phyloP scores from a whole-genome alignment of 176 grass and related monocot species.

The Alloteropsis semialata region DNA sequence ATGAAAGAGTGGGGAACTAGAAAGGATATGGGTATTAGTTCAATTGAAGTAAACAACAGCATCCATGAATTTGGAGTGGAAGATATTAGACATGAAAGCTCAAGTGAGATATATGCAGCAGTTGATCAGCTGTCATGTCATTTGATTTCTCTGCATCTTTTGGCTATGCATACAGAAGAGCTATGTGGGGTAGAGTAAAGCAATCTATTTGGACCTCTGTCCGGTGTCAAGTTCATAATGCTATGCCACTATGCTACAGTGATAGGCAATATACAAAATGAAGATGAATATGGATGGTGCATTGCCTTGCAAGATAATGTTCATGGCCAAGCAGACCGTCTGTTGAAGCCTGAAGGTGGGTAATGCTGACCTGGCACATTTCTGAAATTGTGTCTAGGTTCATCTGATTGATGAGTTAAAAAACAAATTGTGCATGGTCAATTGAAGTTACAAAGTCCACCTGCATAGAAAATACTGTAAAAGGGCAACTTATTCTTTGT shows the following conservation, averaged over 20 bases:
- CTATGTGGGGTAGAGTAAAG: not conserved
- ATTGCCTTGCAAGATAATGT: not conserved
- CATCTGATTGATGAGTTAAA: not conserved
- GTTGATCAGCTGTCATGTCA: constrained; percentile 18
- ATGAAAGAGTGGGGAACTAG: constrained; percentile 42
- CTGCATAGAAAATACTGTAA: not conserved
- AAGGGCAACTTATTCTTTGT: too few relatives aligned
- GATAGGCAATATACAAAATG: not conserved
- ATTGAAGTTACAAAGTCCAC: constrained; percentile 5
- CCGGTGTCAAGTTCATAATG: not conserved
- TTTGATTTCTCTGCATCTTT: constrained; percentile 17
- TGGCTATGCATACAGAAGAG: constrained; percentile 9
- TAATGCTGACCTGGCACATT: not conserved
- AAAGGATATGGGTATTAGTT: constrained; percentile 51
- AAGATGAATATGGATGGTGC: not conserved
- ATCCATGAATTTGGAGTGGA: constrained; percentile 45
- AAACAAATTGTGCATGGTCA: not conserved
- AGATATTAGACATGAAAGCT: constrained; percentile 45
- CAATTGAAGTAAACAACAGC: constrained; percentile 28
- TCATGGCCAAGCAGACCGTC: not conserved
- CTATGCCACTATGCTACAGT: not conserved
- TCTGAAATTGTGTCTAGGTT: constrained; percentile 20
- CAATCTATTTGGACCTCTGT: not conserved
- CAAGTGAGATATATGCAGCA: constrained; percentile 13
- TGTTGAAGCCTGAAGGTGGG: constrained; percentile 13